Conservation (phyloP, 306 rosid genomes). For the Canavalia gladiata region DNA sequence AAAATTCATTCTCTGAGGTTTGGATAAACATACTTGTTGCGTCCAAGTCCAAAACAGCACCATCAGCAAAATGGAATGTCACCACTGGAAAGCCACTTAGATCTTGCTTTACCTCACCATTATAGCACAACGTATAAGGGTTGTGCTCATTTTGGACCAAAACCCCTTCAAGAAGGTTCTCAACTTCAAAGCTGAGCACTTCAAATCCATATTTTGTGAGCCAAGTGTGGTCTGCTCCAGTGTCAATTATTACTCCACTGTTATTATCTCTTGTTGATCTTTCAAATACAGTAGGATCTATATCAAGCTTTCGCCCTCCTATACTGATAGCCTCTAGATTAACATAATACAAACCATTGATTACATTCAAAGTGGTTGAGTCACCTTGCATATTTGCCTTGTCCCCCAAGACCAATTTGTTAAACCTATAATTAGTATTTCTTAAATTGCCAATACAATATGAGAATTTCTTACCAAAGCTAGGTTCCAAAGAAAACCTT, state of each 20-base stretch:
- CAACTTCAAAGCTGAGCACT: slow-evolving; percentile 20
- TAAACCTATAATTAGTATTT: slow-evolving; percentile 24
- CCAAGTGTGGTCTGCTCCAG: slow-evolving; percentile 31
- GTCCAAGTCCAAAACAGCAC: slow-evolving; percentile 30
- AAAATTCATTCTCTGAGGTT: slow-evolving; percentile 21
- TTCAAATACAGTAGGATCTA: slow-evolving; percentile 23
- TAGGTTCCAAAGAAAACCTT: slow-evolving; percentile 38
- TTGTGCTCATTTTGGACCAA: neutral
- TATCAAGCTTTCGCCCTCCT: slow-evolving; percentile 32
- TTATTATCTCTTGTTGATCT: slow-evolving; percentile 24
- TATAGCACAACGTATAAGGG: slow-evolving; percentile 30
- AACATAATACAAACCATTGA: slow-evolving; percentile 27
- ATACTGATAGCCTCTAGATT: slow-evolving; percentile 30
- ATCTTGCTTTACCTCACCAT: slow-evolving; percentile 15
- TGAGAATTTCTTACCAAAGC: slow-evolving; percentile 40
- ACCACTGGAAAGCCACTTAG: slow-evolving; percentile 32
- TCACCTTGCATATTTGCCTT: slow-evolving; percentile 39
- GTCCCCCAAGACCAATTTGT: slow-evolving; percentile 39
- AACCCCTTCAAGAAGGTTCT: slow-evolving; percentile 31
- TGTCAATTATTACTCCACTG: slow-evolving; percentile 27
- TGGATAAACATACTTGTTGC: slow-evolving; percentile 10
- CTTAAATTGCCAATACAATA: slow-evolving; percentile 33
- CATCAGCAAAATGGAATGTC: slow-evolving; percentile 40
- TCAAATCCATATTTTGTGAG: slow-evolving; percentile 44
- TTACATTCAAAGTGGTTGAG: slow-evolving; percentile 30